These are phyloP conservation scores for Rhinocladiella similis DNA, from an alignment of 2,329 filamentous ascomycete species.

Conservation along the genomic window DNA sequence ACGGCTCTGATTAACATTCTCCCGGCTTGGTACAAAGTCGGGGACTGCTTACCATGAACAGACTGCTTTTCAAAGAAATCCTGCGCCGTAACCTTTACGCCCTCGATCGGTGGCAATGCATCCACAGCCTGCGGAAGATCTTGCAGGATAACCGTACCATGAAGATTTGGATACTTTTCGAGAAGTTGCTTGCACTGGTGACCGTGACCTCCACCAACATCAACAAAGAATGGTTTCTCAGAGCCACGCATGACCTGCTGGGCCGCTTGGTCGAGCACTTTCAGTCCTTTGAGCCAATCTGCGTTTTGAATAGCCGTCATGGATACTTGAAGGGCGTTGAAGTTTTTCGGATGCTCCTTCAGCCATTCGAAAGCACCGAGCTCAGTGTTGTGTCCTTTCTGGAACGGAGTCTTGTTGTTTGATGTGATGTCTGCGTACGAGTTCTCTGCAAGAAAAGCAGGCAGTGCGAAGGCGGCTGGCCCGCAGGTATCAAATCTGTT, in stretches of 20 bases:
- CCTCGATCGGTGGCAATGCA: conserved; percentile 28
- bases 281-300: conserved; percentile 10
- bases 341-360: conserved; percentile 30
- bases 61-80: conserved; percentile 36
- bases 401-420: conserved; percentile 32
- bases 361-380: conserved; percentile 34
- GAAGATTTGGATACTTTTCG: conserved; percentile 20
- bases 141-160: conserved; percentile 35
- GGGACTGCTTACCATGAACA: conserved; percentile 29
- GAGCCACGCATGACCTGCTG: neutral
- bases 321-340: conserved; percentile 11
- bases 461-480: conserved; percentile 25
- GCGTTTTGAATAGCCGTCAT: conserved; percentile 19
- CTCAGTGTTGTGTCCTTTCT: conserved; percentile 33
- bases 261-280: conserved; percentile 10
- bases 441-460: conserved; percentile 33
- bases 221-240: conserved; percentile 27
- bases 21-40: neutral
- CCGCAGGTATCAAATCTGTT: conserved; percentile 23
- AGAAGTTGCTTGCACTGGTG: conserved; percentile 21
- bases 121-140: conserved; percentile 39
- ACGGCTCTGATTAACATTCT: neutral
- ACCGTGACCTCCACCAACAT: conserved; percentile 29
- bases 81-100: conserved; percentile 27
- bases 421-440: conserved; percentile 33